Conservation (phyloP, 306 rosid species). For the Cucumis cinereus region DNA sequence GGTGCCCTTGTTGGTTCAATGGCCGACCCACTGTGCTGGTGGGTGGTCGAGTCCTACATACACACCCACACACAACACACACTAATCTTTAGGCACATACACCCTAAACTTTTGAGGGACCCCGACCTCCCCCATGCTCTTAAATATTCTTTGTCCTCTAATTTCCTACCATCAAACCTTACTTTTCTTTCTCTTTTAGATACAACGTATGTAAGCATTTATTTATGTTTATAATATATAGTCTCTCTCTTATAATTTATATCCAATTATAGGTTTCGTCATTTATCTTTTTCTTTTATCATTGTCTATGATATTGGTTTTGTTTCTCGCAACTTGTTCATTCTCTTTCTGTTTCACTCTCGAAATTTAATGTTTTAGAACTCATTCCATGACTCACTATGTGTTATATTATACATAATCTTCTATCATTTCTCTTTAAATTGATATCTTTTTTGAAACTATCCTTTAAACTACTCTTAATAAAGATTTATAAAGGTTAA, state of each 20-base stretch:
- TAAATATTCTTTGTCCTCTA: constrained; percentile 5
- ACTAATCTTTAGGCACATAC: background rate
- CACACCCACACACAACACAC: background rate
- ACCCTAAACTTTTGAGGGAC: background rate
- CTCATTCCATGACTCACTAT: background rate
- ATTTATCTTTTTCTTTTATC: background rate
- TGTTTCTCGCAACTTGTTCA: background rate
- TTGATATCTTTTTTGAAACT: too few relatives aligned
- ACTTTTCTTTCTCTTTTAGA: background rate
- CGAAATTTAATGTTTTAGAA: background rate
- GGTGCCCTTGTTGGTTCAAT: constrained; percentile 12
- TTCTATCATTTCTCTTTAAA: too few relatives aligned
- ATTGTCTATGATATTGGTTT: background rate
- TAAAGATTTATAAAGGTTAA: too few relatives aligned
- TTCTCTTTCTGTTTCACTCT: background rate
- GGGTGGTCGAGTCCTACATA: constrained; percentile 15
- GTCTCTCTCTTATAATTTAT: background rate
- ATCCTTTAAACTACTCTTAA: too few relatives aligned
- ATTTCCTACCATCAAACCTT: constrained; percentile 1
- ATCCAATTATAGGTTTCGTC: background rate
- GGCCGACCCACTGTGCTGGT: constrained; percentile 50
- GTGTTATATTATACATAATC: too few relatives aligned
- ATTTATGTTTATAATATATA: background rate
- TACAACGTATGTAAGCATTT: background rate
- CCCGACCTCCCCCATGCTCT: background rate